These are phyloP conservation scores for Picocystis salinarum DNA, from an alignment of 139 green algal species.

Conservation along the genomic window DNA sequence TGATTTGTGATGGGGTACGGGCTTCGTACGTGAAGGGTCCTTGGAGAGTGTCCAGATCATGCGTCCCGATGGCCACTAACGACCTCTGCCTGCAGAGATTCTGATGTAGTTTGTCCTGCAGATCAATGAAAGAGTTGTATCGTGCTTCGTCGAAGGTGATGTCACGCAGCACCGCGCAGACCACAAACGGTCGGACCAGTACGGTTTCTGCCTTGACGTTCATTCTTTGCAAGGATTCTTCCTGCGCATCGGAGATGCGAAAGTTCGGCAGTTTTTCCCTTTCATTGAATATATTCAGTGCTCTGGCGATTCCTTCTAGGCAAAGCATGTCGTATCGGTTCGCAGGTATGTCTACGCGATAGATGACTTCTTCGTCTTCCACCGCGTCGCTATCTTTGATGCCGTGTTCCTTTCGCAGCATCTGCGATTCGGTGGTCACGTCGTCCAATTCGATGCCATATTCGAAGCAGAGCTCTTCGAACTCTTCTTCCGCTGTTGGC, in stretches of 20 bases:
- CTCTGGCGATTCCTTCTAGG: constrained; percentile 84
- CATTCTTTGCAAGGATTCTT: constrained; percentile 38
- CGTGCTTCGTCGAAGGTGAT: constrained; percentile 59
- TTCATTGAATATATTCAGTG: constrained; percentile 88
- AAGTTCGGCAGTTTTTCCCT: constrained; percentile 38
- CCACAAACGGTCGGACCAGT: constrained; percentile 87
- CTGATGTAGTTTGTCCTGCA: constrained; percentile 96
- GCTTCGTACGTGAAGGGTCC: constrained; percentile 96
- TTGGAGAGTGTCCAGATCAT: constrained; percentile 76
- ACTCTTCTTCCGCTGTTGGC: constrained; percentile 76
- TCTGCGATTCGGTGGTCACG: constrained; percentile 83
- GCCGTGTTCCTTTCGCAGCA: constrained; percentile 22
- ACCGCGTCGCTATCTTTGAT: constrained; percentile 39
- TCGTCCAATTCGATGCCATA: constrained; percentile 98
- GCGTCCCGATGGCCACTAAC: constrained; percentile 94
- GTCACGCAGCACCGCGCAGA: constrained; percentile 77
- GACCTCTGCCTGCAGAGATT: constrained; percentile 90
- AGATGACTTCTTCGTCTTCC: constrained; percentile 49
- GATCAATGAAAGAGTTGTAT: constrained; percentile 95
- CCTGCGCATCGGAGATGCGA: constrained; percentile 32
- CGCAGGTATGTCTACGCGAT: constrained; percentile 98
- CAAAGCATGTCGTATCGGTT: constrained; percentile 99
- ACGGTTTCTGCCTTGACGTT: constrained; percentile 64
- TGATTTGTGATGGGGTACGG: constrained; percentile 74
- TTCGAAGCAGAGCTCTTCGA: constrained; percentile 95